These are phyloP conservation scores for Macrolepiota dolichaula DNA, from an alignment of 768 basidiomycete species.

Conservation along the genomic window DNA sequence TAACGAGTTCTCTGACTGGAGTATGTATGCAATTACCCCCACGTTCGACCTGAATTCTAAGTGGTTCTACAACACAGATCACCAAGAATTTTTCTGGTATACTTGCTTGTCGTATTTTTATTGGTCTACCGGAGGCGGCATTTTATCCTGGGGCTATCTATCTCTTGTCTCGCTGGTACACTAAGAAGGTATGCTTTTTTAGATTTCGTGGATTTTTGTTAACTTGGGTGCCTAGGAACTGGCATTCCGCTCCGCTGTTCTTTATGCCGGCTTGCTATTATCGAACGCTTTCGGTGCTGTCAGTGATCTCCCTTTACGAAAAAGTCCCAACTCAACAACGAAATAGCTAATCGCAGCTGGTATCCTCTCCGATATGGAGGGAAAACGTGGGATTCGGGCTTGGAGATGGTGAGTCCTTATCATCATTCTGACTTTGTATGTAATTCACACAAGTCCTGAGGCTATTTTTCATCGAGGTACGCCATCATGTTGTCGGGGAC, in stretches of 20 bases:
- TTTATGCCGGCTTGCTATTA: slow-evolving; percentile 53
- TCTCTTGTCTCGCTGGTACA: slow-evolving; percentile 47
- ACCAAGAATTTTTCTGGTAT: slow-evolving; percentile 50
- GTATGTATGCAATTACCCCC: not conserved
- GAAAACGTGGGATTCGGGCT: too few species aligned
- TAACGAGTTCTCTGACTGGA: not conserved
- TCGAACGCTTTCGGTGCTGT: slow-evolving; percentile 60
- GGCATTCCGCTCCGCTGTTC: slow-evolving; percentile 53
- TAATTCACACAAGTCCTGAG: slow-evolving; percentile 22
- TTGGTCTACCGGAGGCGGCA: slow-evolving; percentile 60
- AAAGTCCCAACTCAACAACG: not conserved
- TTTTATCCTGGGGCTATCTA: slow-evolving; percentile 55
- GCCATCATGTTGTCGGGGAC: too few species aligned
- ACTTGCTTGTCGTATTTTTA: slow-evolving; percentile 49
- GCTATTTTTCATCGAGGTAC: slow-evolving; percentile 67
- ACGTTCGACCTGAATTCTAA: not conserved
- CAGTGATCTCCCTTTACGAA: not conserved
- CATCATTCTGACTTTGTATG: too few species aligned
- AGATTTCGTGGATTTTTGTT: slow-evolving; percentile 4
- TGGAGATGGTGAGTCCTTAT: too few species aligned
- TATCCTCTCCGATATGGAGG: slow-evolving; percentile 49
- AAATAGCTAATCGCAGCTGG: slow-evolving; percentile 63
- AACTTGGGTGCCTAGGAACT: slow-evolving; percentile 40
- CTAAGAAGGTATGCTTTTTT: slow-evolving; percentile 38
- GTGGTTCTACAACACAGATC: slow-evolving; percentile 27